Base-by-base conservation (phyloP, 495 filamentous ascomycete species). In the Penicillium mononematosum region DNA sequence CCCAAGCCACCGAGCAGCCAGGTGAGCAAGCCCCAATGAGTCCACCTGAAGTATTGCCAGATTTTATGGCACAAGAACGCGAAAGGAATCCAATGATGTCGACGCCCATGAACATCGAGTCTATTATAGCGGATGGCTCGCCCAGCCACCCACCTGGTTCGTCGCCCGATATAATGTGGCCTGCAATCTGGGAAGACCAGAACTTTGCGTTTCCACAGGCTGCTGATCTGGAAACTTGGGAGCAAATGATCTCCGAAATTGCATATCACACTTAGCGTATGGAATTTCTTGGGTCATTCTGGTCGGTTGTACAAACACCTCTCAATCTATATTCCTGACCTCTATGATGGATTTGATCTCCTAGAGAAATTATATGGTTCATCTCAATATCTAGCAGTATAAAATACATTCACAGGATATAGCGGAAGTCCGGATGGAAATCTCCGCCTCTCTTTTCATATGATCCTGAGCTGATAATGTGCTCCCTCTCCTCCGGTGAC, bases 181-280 rank as follows among this genome's bases (percentile, higher is more conserved):
- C 58, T 7, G 58, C 58, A 52, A 45, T 60, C 4, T 60, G 58
- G 58, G 58, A 60, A 24, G 58, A 60, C 22, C 58, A 56, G 20
- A 60, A 60, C 20, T 60, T 60, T 43, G 53, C 58, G 16, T 60
- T 60, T 20, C 58, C 58, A 9, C 58, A 60, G 25, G 58, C 58
- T 29, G 49, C 58, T 8, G 58, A 60, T 42, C 43, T 60, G 24
- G 58, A 56, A 43, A 60, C 58, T 9, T 60, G 58, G 58, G 58
- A 60, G 20, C 58, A 60, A 36, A 60, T 60, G 58, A 60, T 60
- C 19, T 60, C 58, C 20, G 58, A 60, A 43, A 60, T 60, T 48
- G 53, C 58, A 12, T 60, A 60, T 45, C 58, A 60, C 24, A 45
- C 55, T 10, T 60, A 60, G 41, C n/a, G 20, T 47, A 39, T 55